A percentile compares a stretch with the other conserved stretches of the same genome.
Evolutionary conservation across 371 early-diverging fungal genomes (phyloP).

Genomic region (Zopfochytrium polystomum): DNA sequence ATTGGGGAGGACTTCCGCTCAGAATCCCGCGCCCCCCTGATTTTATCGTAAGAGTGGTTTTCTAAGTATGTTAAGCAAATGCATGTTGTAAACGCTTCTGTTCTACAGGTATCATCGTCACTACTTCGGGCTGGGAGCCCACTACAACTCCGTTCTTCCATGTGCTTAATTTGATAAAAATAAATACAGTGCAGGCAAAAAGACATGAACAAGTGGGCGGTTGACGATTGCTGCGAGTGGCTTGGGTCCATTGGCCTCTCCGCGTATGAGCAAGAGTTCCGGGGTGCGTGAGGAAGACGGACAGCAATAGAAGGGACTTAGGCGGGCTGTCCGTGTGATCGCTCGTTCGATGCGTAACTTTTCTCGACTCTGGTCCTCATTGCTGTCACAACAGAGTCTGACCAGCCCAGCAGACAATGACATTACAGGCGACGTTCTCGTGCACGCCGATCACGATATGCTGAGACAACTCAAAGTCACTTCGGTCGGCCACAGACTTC

Average conservation of each 20-base stretch:
- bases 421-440: slow-evolving; percentile 86
- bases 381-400: background rate
- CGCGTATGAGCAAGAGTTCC: background rate
- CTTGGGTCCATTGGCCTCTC: background rate
- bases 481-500: slow-evolving; percentile 84
- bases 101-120: slow-evolving; percentile 76
- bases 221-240: background rate
- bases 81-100: background rate
- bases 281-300: too few species aligned
- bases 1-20: slow-evolving; percentile 67
- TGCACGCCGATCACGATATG: slow-evolving; percentile 85
- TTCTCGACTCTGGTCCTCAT: background rate
- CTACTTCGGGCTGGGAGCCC: slow-evolving; percentile 88
- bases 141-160: slow-evolving; percentile 97
- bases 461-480: slow-evolving; percentile 80
- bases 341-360: too few species aligned
- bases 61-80: background rate
- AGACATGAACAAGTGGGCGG: slow-evolving; percentile 21
- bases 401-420: slow-evolving; percentile 65
- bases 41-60: slow-evolving; percentile 64
- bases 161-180: too few species aligned
- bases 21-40: slow-evolving; percentile 55
- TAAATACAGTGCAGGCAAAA: too few species aligned
- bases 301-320: too few species aligned
- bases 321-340: too few species aligned